These are phyloP conservation scores for Nicotiana obtusifolia DNA, from an alignment of 257 asterid genomes.

Conservation along the genomic window DNA sequence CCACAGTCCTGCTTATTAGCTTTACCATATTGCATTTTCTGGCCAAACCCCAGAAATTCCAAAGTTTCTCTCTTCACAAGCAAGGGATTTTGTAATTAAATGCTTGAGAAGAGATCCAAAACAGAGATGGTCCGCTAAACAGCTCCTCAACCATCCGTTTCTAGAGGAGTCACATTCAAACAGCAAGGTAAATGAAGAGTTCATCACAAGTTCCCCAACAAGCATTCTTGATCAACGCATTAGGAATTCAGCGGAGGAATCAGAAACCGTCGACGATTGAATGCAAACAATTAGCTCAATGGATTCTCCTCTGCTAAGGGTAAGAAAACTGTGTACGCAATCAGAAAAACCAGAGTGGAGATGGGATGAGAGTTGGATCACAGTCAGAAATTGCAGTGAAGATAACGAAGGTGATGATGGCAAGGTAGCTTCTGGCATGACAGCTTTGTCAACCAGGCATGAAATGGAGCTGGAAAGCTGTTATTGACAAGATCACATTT, in stretches of 20 bases:
- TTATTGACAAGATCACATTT: neutral
- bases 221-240: slow-evolving; percentile 58
- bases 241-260: slow-evolving; percentile 55
- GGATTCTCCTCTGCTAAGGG: slow-evolving; percentile 17
- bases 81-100: slow-evolving; percentile 52
- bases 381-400: slow-evolving; percentile 26
- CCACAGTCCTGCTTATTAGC: slow-evolving; percentile 17
- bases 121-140: slow-evolving; percentile 38
- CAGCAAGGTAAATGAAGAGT: neutral
- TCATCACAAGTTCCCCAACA: slow-evolving; percentile 43
- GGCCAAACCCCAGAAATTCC: slow-evolving; percentile 56
- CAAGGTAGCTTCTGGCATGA: neutral
- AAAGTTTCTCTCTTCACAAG: slow-evolving; percentile 33
- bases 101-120: slow-evolving; percentile 31
- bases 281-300: neutral
- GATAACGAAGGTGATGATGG: neutral
- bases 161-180: neutral
- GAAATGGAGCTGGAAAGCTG: neutral
- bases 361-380: slow-evolving; percentile 37
- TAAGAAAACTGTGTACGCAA: slow-evolving; percentile 15
- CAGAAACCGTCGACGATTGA: neutral
- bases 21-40: slow-evolving; percentile 52
- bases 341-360: slow-evolving; percentile 36
- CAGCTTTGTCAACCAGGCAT: neutral
- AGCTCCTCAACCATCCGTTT: slow-evolving; percentile 58